A percentile compares a stretch with the other conserved stretches of the same genome.
phyloP scores from a whole-genome alignment of 768 basidiomycete species.

The Pisolithus marmoratus region DNA sequence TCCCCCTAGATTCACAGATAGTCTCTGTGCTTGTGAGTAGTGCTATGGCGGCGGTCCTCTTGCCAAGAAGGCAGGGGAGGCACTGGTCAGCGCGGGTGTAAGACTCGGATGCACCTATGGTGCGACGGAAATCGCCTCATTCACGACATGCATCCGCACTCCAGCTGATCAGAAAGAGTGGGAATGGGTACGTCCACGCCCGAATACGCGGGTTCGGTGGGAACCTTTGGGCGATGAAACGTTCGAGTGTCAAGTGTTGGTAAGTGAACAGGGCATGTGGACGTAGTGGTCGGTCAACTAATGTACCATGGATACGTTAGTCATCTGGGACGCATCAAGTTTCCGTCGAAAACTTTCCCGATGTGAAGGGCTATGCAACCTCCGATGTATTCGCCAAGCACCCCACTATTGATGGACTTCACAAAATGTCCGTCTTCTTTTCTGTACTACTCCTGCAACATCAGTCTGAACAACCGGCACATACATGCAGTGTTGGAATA shows the following conservation, averaged over 20 bases:
- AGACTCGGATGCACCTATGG: conserved; percentile 31
- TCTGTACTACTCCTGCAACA: neutral
- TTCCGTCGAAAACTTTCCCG: conserved; percentile 29
- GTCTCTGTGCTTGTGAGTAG: conserved; percentile 10
- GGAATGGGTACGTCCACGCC: conserved; percentile 26
- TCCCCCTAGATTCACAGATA: neutral
- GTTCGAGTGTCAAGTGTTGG: conserved; percentile 35
- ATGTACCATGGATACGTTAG: conserved; percentile 8
- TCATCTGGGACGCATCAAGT: conserved; percentile 21
- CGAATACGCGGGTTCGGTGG: conserved; percentile 27
- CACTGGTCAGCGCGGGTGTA: conserved; percentile 29
- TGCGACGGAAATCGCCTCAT: conserved; percentile 30
- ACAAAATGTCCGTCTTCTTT: conserved; percentile 32
- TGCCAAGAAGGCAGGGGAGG: conserved; percentile 31
- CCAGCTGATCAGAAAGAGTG: conserved; percentile 26
- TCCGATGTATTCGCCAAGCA: conserved; percentile 40
- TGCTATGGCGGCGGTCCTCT: conserved; percentile 33
- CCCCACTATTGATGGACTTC: conserved; percentile 37
- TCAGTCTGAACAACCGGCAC: neutral
- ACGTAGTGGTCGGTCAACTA: too few relatives aligned
- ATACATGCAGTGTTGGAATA: conserved; percentile 31
- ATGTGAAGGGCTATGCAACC: conserved; percentile 38
- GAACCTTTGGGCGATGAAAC: conserved; percentile 30
- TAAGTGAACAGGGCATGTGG: conserved; percentile 7
- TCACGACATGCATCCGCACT: conserved; percentile 9